Base-by-base conservation (phyloP, 2,329 filamentous ascomycete species). In the Onygena corvina region DNA sequence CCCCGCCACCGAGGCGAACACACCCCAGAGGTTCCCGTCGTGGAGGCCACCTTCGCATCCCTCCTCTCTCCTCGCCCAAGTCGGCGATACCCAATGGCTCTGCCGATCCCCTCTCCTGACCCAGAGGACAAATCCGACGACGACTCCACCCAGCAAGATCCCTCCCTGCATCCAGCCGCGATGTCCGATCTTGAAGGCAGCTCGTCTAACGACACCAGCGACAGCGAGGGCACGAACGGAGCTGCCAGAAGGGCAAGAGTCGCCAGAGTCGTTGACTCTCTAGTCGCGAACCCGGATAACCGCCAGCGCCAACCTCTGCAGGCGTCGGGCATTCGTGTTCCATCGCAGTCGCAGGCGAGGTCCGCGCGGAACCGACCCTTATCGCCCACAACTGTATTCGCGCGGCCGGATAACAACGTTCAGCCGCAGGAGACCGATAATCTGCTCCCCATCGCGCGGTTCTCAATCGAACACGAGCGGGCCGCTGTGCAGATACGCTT, bases 401-500 rank as follows among this genome's bases (percentile, higher is more conserved):
- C 38, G 1, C 38, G 38, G 2, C 38, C 38, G 2, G 21, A 11
- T 27, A n/a, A n/a, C 8, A 31, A 64, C 56, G 29, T 52, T 54
- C 4, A 64, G 59, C 47, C 16, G 6, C 38, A 30, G 58, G 79
- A 89, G 58, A 84, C 86, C 4, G 46, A 47, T 23, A 76, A 76
- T 35, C 74, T 89, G 65, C 73, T 74, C 29, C 86, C 86, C 0
- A 80, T 87, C 64, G 86, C 87, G 2, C 78, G 79, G 23, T 95
- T 96, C 67, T 84, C 82, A 60, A 93, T 95, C 49, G 81, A 84
- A 59, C 79, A 81, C 63, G 78, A 83, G 58, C 89, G 87, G 69
- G 86, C 80, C 68, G 87, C 83, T 65, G 90, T 92, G 58, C 88
- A 83, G 11, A 84, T 96, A 58, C 82, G 79, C 51, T 95, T 96